A percentile compares a stretch with the other conserved stretches of the same genome.
These are phyloP conservation scores for Solanum pennellii DNA, from an alignment of 257 asterid species.

Conservation along the genomic window DNA sequence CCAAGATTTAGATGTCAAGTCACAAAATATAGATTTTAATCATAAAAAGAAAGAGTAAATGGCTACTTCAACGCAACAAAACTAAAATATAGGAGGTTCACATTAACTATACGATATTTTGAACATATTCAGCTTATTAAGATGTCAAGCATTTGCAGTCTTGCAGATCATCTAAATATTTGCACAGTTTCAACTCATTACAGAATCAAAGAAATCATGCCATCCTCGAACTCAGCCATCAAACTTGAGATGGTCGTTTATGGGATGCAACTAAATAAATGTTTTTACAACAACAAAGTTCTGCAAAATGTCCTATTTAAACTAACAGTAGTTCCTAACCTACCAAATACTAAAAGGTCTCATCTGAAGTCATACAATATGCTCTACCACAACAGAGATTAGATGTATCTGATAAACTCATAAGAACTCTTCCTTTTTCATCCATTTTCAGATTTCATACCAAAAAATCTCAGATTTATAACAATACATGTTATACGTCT, in stretches of 20 bases:
- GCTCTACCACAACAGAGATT: not conserved
- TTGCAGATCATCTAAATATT: not conserved
- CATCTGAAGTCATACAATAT: not conserved
- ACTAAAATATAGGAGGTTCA: not conserved
- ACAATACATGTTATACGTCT: not conserved
- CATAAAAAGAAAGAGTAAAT: not conserved
- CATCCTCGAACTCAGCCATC: not conserved
- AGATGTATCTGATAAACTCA: not conserved
- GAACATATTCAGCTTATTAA: not conserved
- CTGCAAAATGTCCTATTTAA: not conserved
- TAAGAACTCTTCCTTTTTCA: not conserved
- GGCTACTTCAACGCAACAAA: not conserved
- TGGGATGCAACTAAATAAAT: not conserved
- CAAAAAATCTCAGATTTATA: not conserved
- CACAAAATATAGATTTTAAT: not conserved
- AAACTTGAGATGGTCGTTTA: not conserved
- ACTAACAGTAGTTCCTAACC: not conserved
- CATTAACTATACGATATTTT: not conserved
- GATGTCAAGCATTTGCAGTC: not conserved
- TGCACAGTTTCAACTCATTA: not conserved
- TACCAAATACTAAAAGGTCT: not conserved
- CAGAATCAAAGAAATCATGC: not conserved
- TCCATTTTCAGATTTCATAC: not conserved
- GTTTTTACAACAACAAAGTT: not conserved
- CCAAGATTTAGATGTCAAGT: not conserved